Evolutionary conservation across 108 stramenopile species (phyloP).

Genomic region (Heterococcus sp.): DNA sequence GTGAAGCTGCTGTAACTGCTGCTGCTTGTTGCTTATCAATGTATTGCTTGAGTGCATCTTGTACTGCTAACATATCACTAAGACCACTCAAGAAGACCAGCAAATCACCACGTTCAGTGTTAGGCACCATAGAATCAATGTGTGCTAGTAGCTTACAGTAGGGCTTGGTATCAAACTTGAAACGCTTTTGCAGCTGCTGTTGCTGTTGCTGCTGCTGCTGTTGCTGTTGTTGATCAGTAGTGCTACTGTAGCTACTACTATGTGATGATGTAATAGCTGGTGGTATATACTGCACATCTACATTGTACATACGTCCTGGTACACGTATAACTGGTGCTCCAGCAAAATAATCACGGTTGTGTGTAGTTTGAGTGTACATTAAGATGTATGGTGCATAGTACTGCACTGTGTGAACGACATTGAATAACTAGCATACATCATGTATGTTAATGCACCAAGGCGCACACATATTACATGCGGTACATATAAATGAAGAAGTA

Average conservation of each 20-base stretch:
- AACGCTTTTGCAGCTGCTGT: neutral
- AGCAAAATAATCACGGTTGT: slow-evolving; percentile 75
- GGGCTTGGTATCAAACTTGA: slow-evolving; percentile 15
- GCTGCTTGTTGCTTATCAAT: slow-evolving; percentile 1
- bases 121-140: slow-evolving; percentile 11
- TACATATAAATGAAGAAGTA: neutral
- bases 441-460: no score
- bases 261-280: no score
- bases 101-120: slow-evolving; percentile 28
- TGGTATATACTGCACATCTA: slow-evolving; percentile 45
- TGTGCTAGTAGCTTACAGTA: slow-evolving; percentile 19
- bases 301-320: slow-evolving; percentile 65
- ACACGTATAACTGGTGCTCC: slow-evolving; percentile 70
- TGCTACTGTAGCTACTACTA: no score
- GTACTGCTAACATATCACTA: slow-evolving; percentile 27
- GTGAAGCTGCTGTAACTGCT: neutral
- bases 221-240: no score
- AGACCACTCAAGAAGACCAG: slow-evolving; percentile 33
- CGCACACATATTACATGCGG: no score
- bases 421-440: no score
- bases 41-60: slow-evolving; percentile 11
- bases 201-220: neutral
- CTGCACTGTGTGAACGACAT: no score
- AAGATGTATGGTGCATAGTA: no score
- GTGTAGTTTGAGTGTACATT: no score